Evolutionary conservation across 2,329 filamentous ascomycete genomes (phyloP).

Genomic region (Hypoxylon sp.): DNA sequence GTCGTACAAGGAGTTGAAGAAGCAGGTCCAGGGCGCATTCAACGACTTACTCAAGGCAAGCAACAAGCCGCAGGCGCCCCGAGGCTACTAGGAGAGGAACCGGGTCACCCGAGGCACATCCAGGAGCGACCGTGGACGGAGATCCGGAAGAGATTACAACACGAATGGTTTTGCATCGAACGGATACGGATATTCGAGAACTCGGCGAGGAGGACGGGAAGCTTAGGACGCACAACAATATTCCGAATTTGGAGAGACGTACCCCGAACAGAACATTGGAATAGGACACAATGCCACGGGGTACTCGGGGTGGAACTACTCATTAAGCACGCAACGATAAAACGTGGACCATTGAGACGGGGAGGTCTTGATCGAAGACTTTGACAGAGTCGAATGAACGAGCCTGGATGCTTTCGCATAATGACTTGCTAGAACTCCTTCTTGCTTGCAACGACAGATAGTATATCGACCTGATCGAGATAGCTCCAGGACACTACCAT

Average conservation of each 20-base stretch:
- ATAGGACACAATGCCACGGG: constrained; percentile 14
- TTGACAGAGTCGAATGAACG: neutral
- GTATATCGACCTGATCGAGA: constrained; percentile 17
- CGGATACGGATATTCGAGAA: neutral
- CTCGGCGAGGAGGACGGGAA: neutral
- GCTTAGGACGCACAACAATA: neutral
- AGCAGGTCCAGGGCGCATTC: constrained; percentile 70
- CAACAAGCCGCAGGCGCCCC: constrained; percentile 43
- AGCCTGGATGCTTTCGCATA: constrained; percentile 2
- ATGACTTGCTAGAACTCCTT: constrained; percentile 9
- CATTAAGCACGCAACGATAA: constrained; percentile 1
- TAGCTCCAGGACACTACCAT: constrained; percentile 7
- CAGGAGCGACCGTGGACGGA: neutral
- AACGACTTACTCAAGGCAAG: constrained; percentile 67
- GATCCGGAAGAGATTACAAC: neutral
- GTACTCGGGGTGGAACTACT: constrained; percentile 2
- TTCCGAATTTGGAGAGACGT: constrained; percentile 14
- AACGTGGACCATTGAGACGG: constrained; percentile 5
- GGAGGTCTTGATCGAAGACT: neutral
- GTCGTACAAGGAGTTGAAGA: constrained; percentile 89
- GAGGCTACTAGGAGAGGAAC: constrained; percentile 43
- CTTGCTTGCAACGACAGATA: constrained; percentile 1
- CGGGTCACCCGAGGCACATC: neutral
- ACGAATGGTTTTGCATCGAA: neutral
- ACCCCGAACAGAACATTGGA: constrained; percentile 5